Conservation (phyloP, 2,329 filamentous ascomycete species). For the Colletotrichum karsti region DNA sequence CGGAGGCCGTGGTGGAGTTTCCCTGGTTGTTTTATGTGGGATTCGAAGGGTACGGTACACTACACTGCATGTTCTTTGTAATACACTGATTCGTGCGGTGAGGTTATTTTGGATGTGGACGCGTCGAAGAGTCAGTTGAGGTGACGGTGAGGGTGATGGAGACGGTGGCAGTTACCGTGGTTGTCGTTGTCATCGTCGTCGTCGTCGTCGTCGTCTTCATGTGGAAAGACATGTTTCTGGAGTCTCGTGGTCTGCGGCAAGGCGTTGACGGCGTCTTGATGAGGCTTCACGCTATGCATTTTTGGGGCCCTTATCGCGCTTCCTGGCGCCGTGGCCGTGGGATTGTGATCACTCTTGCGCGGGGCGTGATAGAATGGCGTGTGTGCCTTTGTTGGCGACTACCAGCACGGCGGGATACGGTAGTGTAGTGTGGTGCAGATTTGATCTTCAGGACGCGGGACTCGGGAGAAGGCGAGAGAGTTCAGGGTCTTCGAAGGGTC, state of each 20-base stretch:
- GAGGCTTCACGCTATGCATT: background rate
- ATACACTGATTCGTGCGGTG: background rate
- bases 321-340: background rate
- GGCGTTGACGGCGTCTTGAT: background rate
- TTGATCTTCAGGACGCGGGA: background rate
- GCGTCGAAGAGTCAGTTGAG: background rate
- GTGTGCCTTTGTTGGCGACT: too few species aligned
- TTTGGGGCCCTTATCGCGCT: background rate
- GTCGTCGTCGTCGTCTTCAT: too few species aligned
- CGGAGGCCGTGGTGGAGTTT: background rate
- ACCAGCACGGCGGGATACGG: too few species aligned
- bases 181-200: too few species aligned
- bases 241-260: slow-evolving; percentile 2
- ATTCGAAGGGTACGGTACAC: too few species aligned
- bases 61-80: too few species aligned
- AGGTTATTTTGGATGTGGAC: background rate
- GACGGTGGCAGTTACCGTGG: too few species aligned
- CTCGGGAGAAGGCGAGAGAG: too few species aligned
- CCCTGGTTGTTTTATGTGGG: background rate
- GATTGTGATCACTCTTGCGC: background rate
- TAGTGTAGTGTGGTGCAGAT: background rate
- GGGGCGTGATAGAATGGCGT: too few species aligned
- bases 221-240: too few species aligned
- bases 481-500: background rate
- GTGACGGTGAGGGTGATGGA: background rate